Evolutionary conservation across 1,139 yeast genomes (phyloP).

Genomic region (Suhomyces anneliseae): DNA sequence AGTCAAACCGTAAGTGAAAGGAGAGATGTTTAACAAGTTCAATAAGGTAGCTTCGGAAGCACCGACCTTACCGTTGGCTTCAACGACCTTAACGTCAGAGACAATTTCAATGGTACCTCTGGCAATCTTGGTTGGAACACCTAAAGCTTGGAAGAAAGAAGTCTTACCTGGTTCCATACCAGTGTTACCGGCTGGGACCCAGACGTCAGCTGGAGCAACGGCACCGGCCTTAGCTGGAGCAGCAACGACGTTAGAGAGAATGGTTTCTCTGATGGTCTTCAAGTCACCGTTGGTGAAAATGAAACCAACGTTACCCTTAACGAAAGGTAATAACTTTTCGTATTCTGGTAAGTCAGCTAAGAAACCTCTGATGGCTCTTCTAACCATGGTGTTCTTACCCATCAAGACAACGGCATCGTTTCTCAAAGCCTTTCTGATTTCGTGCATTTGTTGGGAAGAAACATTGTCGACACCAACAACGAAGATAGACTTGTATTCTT

Average conservation of each 20-base stretch:
- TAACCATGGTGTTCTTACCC: slow-evolving; percentile 99
- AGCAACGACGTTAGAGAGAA: slow-evolving; percentile 92
- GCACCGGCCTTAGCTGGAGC: slow-evolving; percentile 99
- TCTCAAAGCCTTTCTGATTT: slow-evolving; percentile 96
- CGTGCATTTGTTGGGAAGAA: slow-evolving; percentile 99
- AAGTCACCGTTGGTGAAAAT: slow-evolving; percentile 97
- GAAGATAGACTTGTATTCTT: slow-evolving; percentile 97
- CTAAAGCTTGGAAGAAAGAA: slow-evolving; percentile 99
- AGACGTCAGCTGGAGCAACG: slow-evolving; percentile 95
- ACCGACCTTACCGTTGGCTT: slow-evolving; percentile 86
- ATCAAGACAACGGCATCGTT: slow-evolving; percentile 91
- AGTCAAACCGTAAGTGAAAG: slow-evolving; percentile 98
- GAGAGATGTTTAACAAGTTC: slow-evolving; percentile 99
- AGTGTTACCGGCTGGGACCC: slow-evolving; percentile 99
- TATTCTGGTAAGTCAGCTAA: slow-evolving; percentile 90
- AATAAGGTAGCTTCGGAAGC: slow-evolving; percentile 98
- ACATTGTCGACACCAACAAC: slow-evolving; percentile 99
- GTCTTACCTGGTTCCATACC: slow-evolving; percentile 99
- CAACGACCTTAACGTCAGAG: slow-evolving; percentile 94
- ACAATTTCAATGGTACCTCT: slow-evolving; percentile 99
- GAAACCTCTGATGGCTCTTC: slow-evolving; percentile 99
- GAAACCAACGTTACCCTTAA: slow-evolving; percentile 99
- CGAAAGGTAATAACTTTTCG: slow-evolving; percentile 92
- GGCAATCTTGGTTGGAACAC: slow-evolving; percentile 99
- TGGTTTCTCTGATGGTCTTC: slow-evolving; percentile 84